Evolutionary conservation across 768 basidiomycete genomes (phyloP).

Genomic region (Neoboletus subvelutipes): DNA sequence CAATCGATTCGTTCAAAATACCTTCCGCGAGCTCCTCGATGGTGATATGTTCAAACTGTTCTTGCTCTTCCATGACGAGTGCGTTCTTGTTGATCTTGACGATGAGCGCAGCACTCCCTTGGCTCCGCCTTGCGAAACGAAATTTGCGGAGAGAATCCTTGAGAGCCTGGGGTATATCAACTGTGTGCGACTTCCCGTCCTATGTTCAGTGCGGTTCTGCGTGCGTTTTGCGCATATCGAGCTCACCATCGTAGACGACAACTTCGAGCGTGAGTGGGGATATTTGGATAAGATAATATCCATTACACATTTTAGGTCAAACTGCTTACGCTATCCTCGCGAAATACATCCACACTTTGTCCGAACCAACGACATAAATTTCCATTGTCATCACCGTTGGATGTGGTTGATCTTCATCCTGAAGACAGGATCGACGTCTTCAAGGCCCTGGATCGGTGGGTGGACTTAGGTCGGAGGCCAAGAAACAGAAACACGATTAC

Average conservation of each 20-base stretch:
- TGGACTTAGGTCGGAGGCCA: too few species aligned
- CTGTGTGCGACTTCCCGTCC: slow-evolving; percentile 46
- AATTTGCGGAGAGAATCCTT: slow-evolving; percentile 84
- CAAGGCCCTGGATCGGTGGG: background rate
- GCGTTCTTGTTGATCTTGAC: slow-evolving; percentile 89
- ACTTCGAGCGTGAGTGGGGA: background rate
- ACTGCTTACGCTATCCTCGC: slow-evolving; percentile 2
- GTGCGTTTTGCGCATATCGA: background rate
- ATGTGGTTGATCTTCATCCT: background rate
- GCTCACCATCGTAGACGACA: slow-evolving; percentile 23
- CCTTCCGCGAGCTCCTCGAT: slow-evolving; percentile 90
- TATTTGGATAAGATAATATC: background rate
- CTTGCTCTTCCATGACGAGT: slow-evolving; percentile 80
- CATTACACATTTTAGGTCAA: background rate
- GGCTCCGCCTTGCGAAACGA: slow-evolving; percentile 62
- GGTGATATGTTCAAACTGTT: slow-evolving; percentile 71
- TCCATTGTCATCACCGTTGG: too few species aligned
- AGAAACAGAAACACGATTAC: background rate
- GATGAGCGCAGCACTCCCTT: slow-evolving; percentile 73
- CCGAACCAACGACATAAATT: background rate
- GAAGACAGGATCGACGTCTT: background rate
- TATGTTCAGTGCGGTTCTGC: background rate
- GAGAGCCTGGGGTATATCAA: slow-evolving; percentile 81
- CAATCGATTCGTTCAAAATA: slow-evolving; percentile 28
- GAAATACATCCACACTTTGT: too few species aligned